A percentile compares a stretch with the other conserved stretches of the same genome.
phyloP scores from a whole-genome alignment of 176 grass and related monocot genomes.

The Metroxylon sagu region DNA sequence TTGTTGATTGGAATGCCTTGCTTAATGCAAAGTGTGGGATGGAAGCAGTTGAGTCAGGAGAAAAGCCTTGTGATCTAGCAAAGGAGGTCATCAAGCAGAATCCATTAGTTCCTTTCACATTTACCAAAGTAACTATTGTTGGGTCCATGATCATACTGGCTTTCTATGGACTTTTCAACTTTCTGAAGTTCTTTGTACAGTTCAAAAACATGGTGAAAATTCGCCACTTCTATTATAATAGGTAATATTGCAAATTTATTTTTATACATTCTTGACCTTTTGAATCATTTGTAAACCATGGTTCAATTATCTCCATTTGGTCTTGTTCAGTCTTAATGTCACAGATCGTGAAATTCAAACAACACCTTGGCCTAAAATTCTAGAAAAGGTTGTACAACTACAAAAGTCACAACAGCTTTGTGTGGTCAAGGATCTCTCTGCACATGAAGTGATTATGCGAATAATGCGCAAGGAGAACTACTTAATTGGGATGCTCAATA shows the following conservation, averaged over 20 bases:
- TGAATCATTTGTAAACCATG: no score
- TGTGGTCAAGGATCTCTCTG: slow-evolving; percentile 88
- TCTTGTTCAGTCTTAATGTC: slow-evolving; percentile 62
- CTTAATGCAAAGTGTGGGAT: slow-evolving; percentile 68
- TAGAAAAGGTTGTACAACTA: slow-evolving; percentile 75
- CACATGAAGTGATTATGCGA: slow-evolving; percentile 94
- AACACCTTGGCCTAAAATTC: slow-evolving; percentile 84
- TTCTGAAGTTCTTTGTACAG: slow-evolving; percentile 94
- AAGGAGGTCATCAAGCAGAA: slow-evolving; percentile 58
- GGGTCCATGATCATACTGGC: slow-evolving; percentile 82
- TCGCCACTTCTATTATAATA: slow-evolving; percentile 77
- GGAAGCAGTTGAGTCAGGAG: slow-evolving; percentile 79
- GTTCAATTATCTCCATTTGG: slow-evolving; percentile 6
- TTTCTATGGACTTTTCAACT: slow-evolving; percentile 83
- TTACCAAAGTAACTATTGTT: slow-evolving; percentile 75
- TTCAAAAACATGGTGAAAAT: slow-evolving; percentile 63
- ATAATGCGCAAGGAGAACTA: slow-evolving; percentile 99
- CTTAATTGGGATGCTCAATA: slow-evolving; percentile 98
- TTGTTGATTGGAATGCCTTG: slow-evolving; percentile 83
- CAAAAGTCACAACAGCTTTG: slow-evolving; percentile 71
- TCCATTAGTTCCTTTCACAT: slow-evolving; percentile 72
- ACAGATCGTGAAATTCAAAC: slow-evolving; percentile 90
- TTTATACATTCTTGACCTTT: not conserved
- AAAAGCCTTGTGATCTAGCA: slow-evolving; percentile 79
- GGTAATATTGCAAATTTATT: slow-evolving; percentile 37